These are phyloP conservation scores for Zygnema circumcarinatum DNA, from an alignment of 139 green algal species.

Conservation along the genomic window DNA sequence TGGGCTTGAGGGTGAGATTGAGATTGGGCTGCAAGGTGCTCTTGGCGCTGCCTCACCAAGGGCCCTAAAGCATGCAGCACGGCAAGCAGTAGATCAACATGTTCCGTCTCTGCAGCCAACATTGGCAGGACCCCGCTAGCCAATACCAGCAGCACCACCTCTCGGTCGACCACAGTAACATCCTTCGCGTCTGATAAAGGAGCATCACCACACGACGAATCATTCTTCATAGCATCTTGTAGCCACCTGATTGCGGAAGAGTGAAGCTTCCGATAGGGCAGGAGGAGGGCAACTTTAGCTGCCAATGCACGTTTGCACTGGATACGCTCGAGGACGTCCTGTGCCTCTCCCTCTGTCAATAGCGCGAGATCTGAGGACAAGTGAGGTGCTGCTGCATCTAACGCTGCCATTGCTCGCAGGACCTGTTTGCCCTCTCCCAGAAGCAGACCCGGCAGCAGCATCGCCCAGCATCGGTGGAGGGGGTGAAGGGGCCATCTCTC, in stretches of 20 bases:
- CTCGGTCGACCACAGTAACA: background rate
- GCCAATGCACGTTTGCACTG: background rate
- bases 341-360: background rate
- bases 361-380: background rate
- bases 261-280: constrained; percentile 11
- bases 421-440: background rate
- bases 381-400: background rate
- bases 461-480: constrained; percentile 8
- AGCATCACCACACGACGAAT: background rate
- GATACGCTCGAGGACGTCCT: background rate
- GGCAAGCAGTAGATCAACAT: background rate
- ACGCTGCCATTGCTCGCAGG: background rate
- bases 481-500: background rate
- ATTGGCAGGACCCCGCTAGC: background rate
- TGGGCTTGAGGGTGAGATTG: background rate
- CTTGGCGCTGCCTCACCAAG: background rate
- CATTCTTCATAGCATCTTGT: background rate
- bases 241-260: background rate
- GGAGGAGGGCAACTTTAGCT: constrained; percentile 27
- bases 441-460: constrained; percentile 21
- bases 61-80: background rate
- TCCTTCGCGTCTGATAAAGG: background rate
- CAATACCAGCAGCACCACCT: constrained; percentile 23
- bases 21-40: background rate
- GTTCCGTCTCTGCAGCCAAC: background rate